Evolutionary conservation across 495 filamentous ascomycete genomes (phyloP), one percentile per base, ranked within the genome.

Genomic region (Penicillium dipodomyicola): DNA sequence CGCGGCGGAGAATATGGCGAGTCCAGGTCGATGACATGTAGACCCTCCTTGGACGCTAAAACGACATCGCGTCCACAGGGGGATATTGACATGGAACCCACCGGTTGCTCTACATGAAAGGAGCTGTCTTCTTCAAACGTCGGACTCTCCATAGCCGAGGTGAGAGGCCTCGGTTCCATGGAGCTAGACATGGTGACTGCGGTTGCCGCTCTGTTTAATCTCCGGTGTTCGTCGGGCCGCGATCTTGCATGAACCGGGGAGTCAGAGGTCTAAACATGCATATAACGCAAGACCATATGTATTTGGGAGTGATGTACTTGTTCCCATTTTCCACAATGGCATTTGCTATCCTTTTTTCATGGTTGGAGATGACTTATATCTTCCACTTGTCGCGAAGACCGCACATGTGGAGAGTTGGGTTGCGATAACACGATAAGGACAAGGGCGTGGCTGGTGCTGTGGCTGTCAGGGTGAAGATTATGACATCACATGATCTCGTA

Each of bases 21-120:
- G 73, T 97, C 93, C 42, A 97, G 81, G 60, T 97, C 93, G 54
- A 97, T 92, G 64, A 97, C 89, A 72, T 94, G 87, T 33, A 97
- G 82, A 25, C 92, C 93, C 60, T 93, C 77, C 52, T 77, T 80
- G 78, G 93, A 96, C 48, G 91, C 93, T 56, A 97, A 79, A 12
- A 94, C 92, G 20, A 97, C 85, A 79, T 97, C 93, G 58, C 93
- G 81, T 35, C 93, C 94, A 62, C 87, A 92, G 12, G 93, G 93
- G 2, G 93, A 96, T 70, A 97, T 96, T 27, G 93, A 87, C 72
- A 86, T 87, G 8, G 87, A 85, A 14, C 85, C 84, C 41, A 88
- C 83, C 15, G 87, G 81, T 54, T 88, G 90, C 64, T 91, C 87
- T 35, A 96, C 88, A 65, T 88, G 84, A 62, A 97, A 89, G 5